phyloP scores from a whole-genome alignment of 192 early-diverging fungal genomes.

The Dispira simplex region DNA sequence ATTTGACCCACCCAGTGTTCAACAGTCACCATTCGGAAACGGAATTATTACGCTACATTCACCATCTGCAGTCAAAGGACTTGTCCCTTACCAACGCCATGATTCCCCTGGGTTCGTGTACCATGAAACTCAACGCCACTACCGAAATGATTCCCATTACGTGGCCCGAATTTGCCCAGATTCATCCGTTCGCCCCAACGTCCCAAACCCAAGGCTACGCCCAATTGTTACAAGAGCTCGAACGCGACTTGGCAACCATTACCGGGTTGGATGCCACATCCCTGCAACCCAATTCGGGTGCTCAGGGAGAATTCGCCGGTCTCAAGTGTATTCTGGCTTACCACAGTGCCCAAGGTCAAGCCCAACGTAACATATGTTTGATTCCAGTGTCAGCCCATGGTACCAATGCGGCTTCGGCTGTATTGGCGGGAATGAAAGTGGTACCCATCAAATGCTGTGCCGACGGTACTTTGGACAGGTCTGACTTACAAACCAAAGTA shows the following conservation, averaged over 20 bases:
- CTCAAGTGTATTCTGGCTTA: conserved; percentile 90
- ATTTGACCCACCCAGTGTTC: conserved; percentile 86
- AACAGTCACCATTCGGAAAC: conserved; percentile 96
- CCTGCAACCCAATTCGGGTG: conserved; percentile 97
- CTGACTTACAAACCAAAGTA: conserved; percentile 79
- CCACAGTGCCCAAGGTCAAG: conserved; percentile 67
- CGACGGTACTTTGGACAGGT: conserved; percentile 86
- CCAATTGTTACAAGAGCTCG: conserved; percentile 76
- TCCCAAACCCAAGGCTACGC: conserved; percentile 92
- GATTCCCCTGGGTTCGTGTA: conserved; percentile 98
- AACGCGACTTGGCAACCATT: conserved; percentile 72
- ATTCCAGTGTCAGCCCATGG: conserved; percentile 99
- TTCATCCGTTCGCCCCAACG: conserved; percentile 93
- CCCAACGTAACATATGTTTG: conserved; percentile 80
- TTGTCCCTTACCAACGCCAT: conserved; percentile 96
- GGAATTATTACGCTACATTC: conserved; percentile 95
- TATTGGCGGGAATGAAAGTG: conserved; percentile 92
- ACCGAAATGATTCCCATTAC: conserved; percentile 99
- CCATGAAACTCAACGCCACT: conserved; percentile 99
- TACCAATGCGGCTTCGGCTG: conserved; percentile 97
- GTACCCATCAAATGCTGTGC: conserved; percentile 84
- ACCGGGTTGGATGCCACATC: conserved; percentile 90
- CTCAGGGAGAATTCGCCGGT: conserved; percentile 98
- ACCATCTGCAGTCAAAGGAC: conserved; percentile 92
- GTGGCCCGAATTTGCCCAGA: conserved; percentile 89